Evolutionary conservation across 352 stramenopile species (phyloP), one percentile per base, ranked within the genome.

Genomic region (Phytophthora rubi): DNA sequence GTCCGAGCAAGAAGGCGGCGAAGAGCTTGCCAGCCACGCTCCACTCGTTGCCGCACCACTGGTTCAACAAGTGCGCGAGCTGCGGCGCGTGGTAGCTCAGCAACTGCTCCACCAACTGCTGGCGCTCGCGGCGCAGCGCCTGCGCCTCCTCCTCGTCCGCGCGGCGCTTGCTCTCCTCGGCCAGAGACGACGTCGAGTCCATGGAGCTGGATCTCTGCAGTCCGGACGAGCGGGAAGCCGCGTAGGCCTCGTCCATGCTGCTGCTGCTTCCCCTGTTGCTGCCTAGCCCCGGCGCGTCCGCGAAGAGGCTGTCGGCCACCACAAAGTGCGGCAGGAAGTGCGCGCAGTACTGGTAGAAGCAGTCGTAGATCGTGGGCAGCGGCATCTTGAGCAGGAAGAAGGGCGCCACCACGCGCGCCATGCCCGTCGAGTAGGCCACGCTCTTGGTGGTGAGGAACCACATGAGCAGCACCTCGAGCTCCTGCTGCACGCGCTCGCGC

Each of bases 361-460:
- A 94, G 76, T 94, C 87, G 70, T 94, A 94, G 56, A 94, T 85
- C 4, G 85, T 92, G 12, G 86, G 76, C 26, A 94, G 72, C 33
- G 87, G 82, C 64, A 94, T 80, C 44, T 90, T 72, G 13, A 92
- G 65, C 44, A 88, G 57, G 62, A 94, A 93, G 62, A 94, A 92
- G 21, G 84, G 79, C 15, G 83, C 87, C 2, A 94, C 83, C 2
- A 91, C 85, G 10, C 85, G 80, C 37, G 87, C 87, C 87, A 94
- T 94, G 33, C 87, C 87, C 45, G 79, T 76, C 18, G 70, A 79
- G 71, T 94, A 94, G 18, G 75, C 77, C 37, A 94, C 81, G 44
- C 83, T 91, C 51, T 94, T 94, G 53, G 87, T 93, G 39, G 86
- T 92, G 6, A 94, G 68, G 57, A 93, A 93, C 85, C 86, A 94